These are phyloP conservation scores for Dorcoceras hygrometricum DNA, from an alignment of 257 asterid species.

Conservation along the genomic window DNA sequence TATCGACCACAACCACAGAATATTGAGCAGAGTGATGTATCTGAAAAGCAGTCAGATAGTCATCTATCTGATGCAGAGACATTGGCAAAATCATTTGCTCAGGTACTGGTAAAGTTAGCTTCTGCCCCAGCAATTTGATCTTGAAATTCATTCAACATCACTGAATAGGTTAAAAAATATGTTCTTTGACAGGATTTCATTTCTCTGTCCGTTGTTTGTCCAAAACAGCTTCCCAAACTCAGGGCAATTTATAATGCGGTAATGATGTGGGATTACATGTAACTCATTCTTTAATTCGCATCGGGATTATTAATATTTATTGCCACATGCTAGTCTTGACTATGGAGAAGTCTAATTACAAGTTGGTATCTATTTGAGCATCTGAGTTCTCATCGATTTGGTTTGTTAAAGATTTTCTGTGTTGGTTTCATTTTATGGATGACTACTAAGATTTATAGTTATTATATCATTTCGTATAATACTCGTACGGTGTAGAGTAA, in stretches of 20 bases:
- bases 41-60: slow-evolving; percentile 56
- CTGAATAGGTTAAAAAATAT: slow-evolving; percentile 15
- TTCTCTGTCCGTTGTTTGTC: slow-evolving; percentile 90
- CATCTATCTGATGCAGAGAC: slow-evolving; percentile 76
- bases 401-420: background rate
- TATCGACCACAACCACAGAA: slow-evolving; percentile 57
- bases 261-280: slow-evolving; percentile 25
- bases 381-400: background rate
- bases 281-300: slow-evolving; percentile 14
- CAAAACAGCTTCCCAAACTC: slow-evolving; percentile 87
- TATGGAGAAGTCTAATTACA: too few relatives aligned
- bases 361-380: background rate
- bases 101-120: slow-evolving; percentile 38
- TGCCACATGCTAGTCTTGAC: slow-evolving; percentile 1
- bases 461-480: background rate
- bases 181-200: slow-evolving; percentile 66
- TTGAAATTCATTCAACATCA: slow-evolving; percentile 17
- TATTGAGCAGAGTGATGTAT: slow-evolving; percentile 48
- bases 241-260: slow-evolving; percentile 80
- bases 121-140: slow-evolving; percentile 7
- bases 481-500: background rate
- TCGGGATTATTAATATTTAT: slow-evolving; percentile 17
- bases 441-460: background rate
- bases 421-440: background rate
- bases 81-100: slow-evolving; percentile 79